Percentiles rank a stretch among this genome's conserved stretches.
Evolutionary conservation across 176 grass and related monocot species (phyloP).

Genomic region (Thalia dealbata): DNA sequence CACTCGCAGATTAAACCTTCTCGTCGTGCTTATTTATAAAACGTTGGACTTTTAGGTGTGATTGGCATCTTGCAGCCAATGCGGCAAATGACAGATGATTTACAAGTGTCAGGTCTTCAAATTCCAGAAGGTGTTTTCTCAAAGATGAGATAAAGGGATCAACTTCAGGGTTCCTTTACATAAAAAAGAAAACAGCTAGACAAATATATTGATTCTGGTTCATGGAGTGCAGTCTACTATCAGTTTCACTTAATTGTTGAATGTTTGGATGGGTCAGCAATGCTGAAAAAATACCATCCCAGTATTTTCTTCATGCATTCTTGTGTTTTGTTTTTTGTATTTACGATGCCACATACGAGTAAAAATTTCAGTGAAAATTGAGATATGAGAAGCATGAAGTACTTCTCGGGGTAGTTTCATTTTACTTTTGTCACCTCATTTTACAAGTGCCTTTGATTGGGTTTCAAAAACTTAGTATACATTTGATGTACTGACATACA

Average conservation of each 20-base stretch:
- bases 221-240: neutral
- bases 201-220: too few species aligned
- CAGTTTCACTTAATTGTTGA: too few species aligned
- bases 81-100: too few species aligned
- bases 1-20: neutral
- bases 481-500: neutral
- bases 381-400: too few species aligned
- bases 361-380: neutral
- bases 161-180: neutral
- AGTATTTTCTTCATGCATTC: neutral
- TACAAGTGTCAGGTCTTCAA: too few species aligned
- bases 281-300: neutral
- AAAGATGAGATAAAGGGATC: neutral
- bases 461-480: neutral
- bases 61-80: too few species aligned
- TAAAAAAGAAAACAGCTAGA: too few species aligned
- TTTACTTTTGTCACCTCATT: neutral
- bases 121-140: neutral
- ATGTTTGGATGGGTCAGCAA: neutral
- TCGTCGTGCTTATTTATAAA: neutral
- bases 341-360: neutral
- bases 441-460: neutral
- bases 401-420: neutral
- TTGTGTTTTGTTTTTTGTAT: neutral
- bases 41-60: too few species aligned